These are phyloP conservation scores for Iberis pinnata DNA, from an alignment of 345 rosid species.

Conservation along the genomic window DNA sequence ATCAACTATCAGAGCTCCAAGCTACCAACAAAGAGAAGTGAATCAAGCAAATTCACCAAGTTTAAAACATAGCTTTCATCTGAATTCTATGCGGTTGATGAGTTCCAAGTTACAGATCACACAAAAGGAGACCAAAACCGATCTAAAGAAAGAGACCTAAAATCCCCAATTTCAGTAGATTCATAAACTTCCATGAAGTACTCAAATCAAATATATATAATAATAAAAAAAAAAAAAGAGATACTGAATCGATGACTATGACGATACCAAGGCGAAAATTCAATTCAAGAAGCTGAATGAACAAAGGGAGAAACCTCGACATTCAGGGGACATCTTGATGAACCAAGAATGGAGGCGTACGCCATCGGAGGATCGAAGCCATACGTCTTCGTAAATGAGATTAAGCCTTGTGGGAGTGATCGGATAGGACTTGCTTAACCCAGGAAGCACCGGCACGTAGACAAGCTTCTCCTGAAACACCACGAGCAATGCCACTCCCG, in stretches of 20 bases:
- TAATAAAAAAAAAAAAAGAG: too few species aligned
- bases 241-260: slow-evolving; percentile 9
- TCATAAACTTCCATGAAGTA: not conserved
- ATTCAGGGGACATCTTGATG: slow-evolving; percentile 70
- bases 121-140: slow-evolving; percentile 9
- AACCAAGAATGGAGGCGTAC: slow-evolving; percentile 94
- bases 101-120: slow-evolving; percentile 7
- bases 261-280: too few species aligned
- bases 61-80: not conserved
- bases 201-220: slow-evolving; percentile 24
- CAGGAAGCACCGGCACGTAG: slow-evolving; percentile 92
- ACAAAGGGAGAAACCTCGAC: slow-evolving; percentile 56
- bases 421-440: slow-evolving; percentile 76
- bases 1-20: slow-evolving; percentile 13
- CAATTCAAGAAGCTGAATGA: too few species aligned
- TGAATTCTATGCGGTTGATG: not conserved
- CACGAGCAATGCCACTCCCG: slow-evolving; percentile 85
- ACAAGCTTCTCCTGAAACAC: slow-evolving; percentile 93
- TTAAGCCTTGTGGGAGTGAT: slow-evolving; percentile 76
- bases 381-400: slow-evolving; percentile 79
- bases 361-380: slow-evolving; percentile 94
- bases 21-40: slow-evolving; percentile 11
- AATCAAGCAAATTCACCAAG: not conserved
- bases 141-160: slow-evolving; percentile 15
- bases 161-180: slow-evolving; percentile 4